Evolutionary conservation across 148 eudicot species (phyloP).

Genomic region (Pouteria glomerata): DNA sequence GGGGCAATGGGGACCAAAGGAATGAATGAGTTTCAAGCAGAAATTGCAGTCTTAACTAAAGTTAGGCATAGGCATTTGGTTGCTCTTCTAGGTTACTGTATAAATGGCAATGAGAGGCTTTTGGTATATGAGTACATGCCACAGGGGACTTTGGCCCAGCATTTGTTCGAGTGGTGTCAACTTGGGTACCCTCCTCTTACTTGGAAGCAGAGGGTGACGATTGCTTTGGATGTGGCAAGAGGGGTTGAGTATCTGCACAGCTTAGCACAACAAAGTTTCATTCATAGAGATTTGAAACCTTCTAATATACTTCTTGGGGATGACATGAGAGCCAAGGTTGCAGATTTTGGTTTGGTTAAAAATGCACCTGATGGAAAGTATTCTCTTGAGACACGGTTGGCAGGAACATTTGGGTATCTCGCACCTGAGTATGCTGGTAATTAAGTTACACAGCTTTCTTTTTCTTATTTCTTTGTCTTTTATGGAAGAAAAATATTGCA

Average conservation of each 20-base stretch:
- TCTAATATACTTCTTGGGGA: constrained; percentile 34
- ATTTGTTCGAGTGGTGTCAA: constrained; percentile 43
- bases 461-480: too few species aligned
- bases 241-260: constrained; percentile 40
- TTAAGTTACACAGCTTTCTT: background rate
- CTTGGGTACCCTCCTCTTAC: constrained; percentile 28
- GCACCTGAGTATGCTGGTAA: constrained; percentile 44
- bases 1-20: constrained; percentile 46
- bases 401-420: constrained; percentile 41
- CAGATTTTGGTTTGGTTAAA: constrained; percentile 39
- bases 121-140: constrained; percentile 87
- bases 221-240: constrained; percentile 39
- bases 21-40: constrained; percentile 65
- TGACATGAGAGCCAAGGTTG: constrained; percentile 43
- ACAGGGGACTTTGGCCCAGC: constrained; percentile 61
- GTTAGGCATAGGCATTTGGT: constrained; percentile 84
- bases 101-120: constrained; percentile 63
- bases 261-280: constrained; percentile 41
- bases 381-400: constrained; percentile 39
- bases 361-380: constrained; percentile 36
- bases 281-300: constrained; percentile 40
- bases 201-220: constrained; percentile 36
- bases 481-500: too few species aligned
- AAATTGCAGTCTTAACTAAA: constrained; percentile 76
- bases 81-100: constrained; percentile 63